These are phyloP conservation scores for Rhizophora mangle DNA, from an alignment of 345 rosid genomes.

Conservation along the genomic window DNA sequence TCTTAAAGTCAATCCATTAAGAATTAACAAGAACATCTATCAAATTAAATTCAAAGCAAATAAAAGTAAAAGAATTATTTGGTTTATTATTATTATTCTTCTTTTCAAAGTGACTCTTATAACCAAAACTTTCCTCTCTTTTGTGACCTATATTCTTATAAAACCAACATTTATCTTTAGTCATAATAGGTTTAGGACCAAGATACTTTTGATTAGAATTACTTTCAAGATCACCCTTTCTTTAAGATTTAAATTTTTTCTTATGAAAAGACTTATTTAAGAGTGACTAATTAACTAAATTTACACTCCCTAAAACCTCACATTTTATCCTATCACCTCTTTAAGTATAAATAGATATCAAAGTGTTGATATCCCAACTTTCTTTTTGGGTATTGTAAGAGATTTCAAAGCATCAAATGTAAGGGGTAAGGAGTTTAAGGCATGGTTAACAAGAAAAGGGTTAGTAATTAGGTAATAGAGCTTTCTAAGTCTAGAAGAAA, in stretches of 20 bases:
- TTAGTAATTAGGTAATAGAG: neutral
- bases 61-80: neutral
- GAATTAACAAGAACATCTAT: too few relatives aligned
- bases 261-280: neutral
- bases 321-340: neutral
- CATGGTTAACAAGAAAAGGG: neutral
- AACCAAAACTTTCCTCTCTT: neutral
- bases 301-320: neutral
- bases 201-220: neutral
- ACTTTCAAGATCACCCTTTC: neutral
- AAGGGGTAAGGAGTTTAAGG: neutral
- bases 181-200: neutral
- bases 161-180: neutral
- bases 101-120: neutral
- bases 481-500: neutral
- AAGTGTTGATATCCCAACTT: neutral
- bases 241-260: neutral
- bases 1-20: too few relatives aligned
- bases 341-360: neutral
- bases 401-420: neutral
- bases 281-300: neutral
- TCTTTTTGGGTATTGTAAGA: conserved; percentile 3
- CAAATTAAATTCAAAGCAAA: too few relatives aligned
- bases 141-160: neutral
- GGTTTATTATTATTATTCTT: neutral